A percentile compares a stretch with the other conserved stretches of the same genome.
Conservation (phyloP, 768 basidiomycete species). For the Tulasnella sp. region DNA sequence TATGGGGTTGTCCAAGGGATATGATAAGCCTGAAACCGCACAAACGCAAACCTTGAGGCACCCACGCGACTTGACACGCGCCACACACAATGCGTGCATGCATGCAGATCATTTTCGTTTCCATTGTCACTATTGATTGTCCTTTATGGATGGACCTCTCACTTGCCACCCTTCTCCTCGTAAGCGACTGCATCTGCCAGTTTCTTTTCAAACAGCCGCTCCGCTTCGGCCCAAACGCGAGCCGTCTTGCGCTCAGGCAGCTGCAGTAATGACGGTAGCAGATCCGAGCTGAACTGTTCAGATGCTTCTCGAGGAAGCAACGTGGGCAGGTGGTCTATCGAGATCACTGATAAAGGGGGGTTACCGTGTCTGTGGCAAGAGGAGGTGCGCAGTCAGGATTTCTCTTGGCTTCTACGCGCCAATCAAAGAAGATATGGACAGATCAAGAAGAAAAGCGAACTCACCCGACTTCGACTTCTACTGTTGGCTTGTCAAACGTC, state of each 20-base stretch:
- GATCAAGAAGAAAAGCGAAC: conserved; percentile 25
- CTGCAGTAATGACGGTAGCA: conserved; percentile 72
- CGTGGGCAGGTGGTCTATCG: conserved; percentile 95
- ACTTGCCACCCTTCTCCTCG: background rate
- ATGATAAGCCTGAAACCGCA: too few relatives aligned
- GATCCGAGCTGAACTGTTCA: conserved; percentile 85
- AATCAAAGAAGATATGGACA: background rate
- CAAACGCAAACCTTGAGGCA: too few relatives aligned
- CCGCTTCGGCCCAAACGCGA: conserved; percentile 81
- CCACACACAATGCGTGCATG: background rate
- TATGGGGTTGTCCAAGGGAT: too few relatives aligned
- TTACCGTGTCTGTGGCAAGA: conserved; percentile 39
- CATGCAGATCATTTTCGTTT: background rate
- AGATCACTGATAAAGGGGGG: conserved; percentile 71
- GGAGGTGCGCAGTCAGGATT: background rate
- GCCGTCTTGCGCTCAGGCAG: conserved; percentile 55
- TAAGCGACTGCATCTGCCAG: conserved; percentile 36
- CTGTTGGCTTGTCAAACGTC: conserved; percentile 84
- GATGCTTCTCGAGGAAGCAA: conserved; percentile 91
- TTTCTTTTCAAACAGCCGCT: conserved; percentile 67
- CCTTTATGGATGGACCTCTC: background rate
- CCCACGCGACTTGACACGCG: background rate
- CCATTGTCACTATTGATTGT: background rate
- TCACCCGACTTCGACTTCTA: conserved; percentile 71
- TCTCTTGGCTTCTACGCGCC: background rate